Evolutionary conservation across 257 asterid genomes (phyloP).

Genomic region (Perilla frutescens): DNA sequence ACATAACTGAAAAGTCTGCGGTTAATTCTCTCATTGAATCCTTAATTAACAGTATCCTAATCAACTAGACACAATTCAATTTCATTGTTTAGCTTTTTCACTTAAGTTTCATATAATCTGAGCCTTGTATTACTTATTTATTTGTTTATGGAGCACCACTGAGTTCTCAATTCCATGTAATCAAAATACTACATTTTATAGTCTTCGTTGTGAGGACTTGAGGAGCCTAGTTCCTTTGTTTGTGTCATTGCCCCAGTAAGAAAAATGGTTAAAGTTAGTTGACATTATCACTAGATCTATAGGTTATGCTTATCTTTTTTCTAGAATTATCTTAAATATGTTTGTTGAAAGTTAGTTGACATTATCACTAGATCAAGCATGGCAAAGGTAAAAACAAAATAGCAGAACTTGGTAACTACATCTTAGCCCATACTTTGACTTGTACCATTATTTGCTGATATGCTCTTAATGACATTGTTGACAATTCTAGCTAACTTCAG

Average conservation of each 20-base stretch:
- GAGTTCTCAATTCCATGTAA: constrained; percentile 1
- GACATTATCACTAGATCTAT: too few species aligned
- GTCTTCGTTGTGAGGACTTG: constrained; percentile 19
- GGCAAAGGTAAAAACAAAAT: constrained; percentile 78
- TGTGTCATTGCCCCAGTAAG: too few species aligned
- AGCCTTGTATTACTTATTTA: too few species aligned
- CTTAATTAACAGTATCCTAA: constrained; percentile 80
- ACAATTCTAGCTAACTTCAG: neutral
- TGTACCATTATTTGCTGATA: constrained; percentile 22
- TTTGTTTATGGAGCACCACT: too few species aligned
- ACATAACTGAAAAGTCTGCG: constrained; percentile 56
- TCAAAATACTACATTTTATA: neutral
- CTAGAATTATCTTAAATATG: too few species aligned
- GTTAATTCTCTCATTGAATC: constrained; percentile 60
- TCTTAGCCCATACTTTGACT: constrained; percentile 18
- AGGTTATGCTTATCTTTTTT: too few species aligned
- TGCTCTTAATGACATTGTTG: constrained; percentile 19
- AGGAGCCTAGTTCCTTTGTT: too few species aligned
- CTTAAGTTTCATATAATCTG: too few species aligned
- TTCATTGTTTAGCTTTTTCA: too few species aligned
- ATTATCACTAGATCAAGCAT: constrained; percentile 99
- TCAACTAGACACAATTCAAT: too few species aligned
- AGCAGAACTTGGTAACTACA: constrained; percentile 14
- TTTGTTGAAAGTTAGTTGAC: too few species aligned
- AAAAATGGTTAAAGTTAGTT: too few species aligned